phyloP scores from a whole-genome alignment of 768 basidiomycete species.

The Hygrophorus pudorinus region DNA sequence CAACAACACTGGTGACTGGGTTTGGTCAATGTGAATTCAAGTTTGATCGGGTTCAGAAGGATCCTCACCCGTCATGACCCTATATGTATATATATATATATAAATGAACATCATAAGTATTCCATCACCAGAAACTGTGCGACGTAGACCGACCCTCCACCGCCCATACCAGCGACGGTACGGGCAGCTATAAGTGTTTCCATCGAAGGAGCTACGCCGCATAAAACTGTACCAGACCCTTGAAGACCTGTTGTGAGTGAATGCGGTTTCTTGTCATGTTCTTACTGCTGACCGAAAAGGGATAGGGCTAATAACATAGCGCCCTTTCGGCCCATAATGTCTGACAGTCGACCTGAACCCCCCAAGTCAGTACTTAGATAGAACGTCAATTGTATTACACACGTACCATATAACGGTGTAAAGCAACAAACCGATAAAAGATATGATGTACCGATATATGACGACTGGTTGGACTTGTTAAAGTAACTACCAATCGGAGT shows the following conservation, averaged over 20 bases:
- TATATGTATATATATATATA: slow-evolving; percentile 17
- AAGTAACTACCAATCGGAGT: slow-evolving; percentile 83
- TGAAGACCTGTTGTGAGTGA: slow-evolving; percentile 18
- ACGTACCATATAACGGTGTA: slow-evolving; percentile 76
- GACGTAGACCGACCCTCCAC: slow-evolving; percentile 63
- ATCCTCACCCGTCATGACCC: slow-evolving; percentile 71
- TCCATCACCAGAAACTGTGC: background rate
- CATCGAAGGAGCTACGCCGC: slow-evolving; percentile 86
- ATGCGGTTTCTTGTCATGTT: slow-evolving; percentile 5
- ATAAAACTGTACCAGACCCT: slow-evolving; percentile 77
- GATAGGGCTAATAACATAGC: slow-evolving; percentile 79
- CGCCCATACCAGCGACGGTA: slow-evolving; percentile 85
- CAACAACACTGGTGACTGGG: slow-evolving; percentile 72
- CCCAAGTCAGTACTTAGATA: slow-evolving; percentile 5
- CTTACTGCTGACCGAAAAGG: slow-evolving; percentile 57
- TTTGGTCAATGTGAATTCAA: slow-evolving; percentile 7
- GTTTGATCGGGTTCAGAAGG: slow-evolving; percentile 11
- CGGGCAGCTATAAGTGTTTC: slow-evolving; percentile 68
- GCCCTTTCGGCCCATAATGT: slow-evolving; percentile 77
- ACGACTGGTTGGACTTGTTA: slow-evolving; percentile 66
- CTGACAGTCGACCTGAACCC: slow-evolving; percentile 61
- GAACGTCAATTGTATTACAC: background rate
- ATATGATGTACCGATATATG: slow-evolving; percentile 86
- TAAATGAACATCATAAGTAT: slow-evolving; percentile 16
- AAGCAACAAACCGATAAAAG: slow-evolving; percentile 85